Evolutionary conservation across 2,329 filamentous ascomycete genomes (phyloP).

Genomic region (Aspergillus glaucus): DNA sequence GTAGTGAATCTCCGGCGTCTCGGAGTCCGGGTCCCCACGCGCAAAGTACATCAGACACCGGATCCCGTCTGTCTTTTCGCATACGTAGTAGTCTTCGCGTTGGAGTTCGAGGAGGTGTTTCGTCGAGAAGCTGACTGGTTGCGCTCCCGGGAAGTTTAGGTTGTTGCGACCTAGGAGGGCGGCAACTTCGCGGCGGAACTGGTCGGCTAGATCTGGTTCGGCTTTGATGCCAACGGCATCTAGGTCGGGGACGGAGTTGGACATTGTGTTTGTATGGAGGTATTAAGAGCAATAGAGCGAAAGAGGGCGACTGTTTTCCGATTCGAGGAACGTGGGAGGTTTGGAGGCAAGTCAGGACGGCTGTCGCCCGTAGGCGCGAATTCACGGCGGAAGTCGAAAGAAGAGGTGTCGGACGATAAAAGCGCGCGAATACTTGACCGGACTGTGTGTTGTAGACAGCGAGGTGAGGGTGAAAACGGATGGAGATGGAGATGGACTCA

Average conservation of each 20-base stretch:
- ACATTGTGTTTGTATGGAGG: constrained; percentile 20
- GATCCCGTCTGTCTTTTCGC: constrained; percentile 96
- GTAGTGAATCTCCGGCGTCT: constrained; percentile 68
- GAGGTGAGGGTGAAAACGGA: no score
- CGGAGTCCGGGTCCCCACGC: constrained; percentile 45
- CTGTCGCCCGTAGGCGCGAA: constrained; percentile 19
- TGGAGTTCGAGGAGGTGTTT: constrained; percentile 78
- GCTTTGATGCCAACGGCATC: constrained; percentile 55
- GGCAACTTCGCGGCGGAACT: constrained; percentile 68
- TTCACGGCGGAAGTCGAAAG: no score
- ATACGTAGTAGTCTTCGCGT: constrained; percentile 86
- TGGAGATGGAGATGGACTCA: no score
- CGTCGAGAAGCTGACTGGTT: constrained; percentile 85
- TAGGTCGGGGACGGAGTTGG: constrained; percentile 36
- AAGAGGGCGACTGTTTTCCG: not conserved
- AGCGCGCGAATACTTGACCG: no score
- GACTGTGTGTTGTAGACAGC: no score
- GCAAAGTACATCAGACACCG: constrained; percentile 92
- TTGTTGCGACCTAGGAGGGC: constrained; percentile 64
- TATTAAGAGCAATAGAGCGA: not conserved
- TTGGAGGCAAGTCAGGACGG: not conserved
- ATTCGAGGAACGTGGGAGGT: not conserved
- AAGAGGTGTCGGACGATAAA: no score
- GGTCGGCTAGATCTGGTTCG: constrained; percentile 52
- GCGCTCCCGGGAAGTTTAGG: constrained; percentile 74